These are phyloP conservation scores for Parietichytrium sp. DNA, from an alignment of 108 stramenopile genomes.

Conservation along the genomic window DNA sequence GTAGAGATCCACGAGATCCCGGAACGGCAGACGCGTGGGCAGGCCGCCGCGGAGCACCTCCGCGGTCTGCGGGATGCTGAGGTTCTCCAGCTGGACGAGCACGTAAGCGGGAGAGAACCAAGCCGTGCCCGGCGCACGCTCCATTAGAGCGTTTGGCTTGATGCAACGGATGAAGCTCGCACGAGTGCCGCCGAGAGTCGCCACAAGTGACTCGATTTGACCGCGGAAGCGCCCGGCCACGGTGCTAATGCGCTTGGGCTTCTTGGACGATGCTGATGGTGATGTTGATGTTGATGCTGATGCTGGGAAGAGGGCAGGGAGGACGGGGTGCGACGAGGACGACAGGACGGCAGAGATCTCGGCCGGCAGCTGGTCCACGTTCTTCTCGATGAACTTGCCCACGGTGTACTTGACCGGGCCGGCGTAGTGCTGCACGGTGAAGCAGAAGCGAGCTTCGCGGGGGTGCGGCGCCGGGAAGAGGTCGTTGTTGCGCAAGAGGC, in stretches of 20 bases:
- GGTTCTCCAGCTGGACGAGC: background rate
- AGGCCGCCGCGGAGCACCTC: conserved; percentile 17
- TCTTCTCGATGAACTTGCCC: conserved; percentile 66
- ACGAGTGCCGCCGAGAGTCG: conserved; percentile 8
- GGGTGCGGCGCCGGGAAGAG: background rate
- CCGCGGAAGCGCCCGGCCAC: background rate
- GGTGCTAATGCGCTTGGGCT: background rate
- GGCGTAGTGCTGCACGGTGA: conserved; percentile 65
- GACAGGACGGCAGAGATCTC: background rate
- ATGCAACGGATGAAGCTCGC: conserved; percentile 25
- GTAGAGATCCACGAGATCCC: background rate
- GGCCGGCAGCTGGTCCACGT: conserved; percentile 57
- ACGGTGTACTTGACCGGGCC: conserved; percentile 61
- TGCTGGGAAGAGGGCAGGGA: background rate
- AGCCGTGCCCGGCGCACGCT: background rate
- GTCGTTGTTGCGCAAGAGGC: background rate
- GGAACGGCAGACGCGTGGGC: background rate
- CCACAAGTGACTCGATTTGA: background rate
- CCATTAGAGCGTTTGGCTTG: conserved; percentile 30
- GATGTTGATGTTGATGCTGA: background rate
- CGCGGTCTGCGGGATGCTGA: conserved; percentile 34
- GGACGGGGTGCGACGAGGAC: background rate
- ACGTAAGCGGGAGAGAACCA: conserved; percentile 18
- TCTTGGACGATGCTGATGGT: background rate
- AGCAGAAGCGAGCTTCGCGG: conserved; percentile 30